Conservation (phyloP, 768 basidiomycete species). For the Boletus pseudo-olivaceus region DNA sequence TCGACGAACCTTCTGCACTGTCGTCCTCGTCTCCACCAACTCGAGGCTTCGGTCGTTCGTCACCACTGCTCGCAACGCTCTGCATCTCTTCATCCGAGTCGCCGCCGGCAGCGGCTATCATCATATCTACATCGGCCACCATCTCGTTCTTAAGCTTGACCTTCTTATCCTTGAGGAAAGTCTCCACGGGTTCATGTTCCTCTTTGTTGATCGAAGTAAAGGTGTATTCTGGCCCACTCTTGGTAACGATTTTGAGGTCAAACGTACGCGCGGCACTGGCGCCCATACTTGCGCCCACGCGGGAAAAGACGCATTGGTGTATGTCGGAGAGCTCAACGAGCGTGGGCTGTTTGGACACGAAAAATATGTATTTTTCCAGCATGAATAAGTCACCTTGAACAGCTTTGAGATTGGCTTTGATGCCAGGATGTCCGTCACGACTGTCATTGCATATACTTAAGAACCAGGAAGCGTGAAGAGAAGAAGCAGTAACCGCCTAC, state of each 20-base stretch:
- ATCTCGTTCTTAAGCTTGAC: slow-evolving; percentile 95
- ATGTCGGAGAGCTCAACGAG: slow-evolving; percentile 90
- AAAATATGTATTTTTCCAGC: slow-evolving; percentile 96
- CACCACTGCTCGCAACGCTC: slow-evolving; percentile 70
- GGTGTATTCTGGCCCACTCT: slow-evolving; percentile 77
- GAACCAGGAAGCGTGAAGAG: neutral
- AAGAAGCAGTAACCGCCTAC: slow-evolving; percentile 35
- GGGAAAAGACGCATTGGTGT: slow-evolving; percentile 87
- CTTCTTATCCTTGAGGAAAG: slow-evolving; percentile 87
- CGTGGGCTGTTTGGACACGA: slow-evolving; percentile 93
- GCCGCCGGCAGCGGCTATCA: slow-evolving; percentile 59
- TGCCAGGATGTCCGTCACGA: slow-evolving; percentile 86
- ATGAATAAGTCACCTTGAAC: slow-evolving; percentile 96
- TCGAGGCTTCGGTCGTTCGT: slow-evolving; percentile 52
- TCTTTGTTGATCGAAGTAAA: slow-evolving; percentile 97
- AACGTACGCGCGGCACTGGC: slow-evolving; percentile 87
- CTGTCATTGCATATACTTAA: slow-evolving; percentile 36
- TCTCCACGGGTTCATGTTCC: slow-evolving; percentile 83
- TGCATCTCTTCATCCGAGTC: slow-evolving; percentile 83
- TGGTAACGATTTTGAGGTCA: slow-evolving; percentile 86
- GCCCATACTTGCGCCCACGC: slow-evolving; percentile 82
- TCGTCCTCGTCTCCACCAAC: slow-evolving; percentile 62
- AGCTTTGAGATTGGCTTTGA: slow-evolving; percentile 97
- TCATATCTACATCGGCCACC: slow-evolving; percentile 79
- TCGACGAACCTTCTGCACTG: slow-evolving; percentile 60